Conservation (phyloP, 495 filamentous ascomycete genomes). For the Neurospora sp. region DNA sequence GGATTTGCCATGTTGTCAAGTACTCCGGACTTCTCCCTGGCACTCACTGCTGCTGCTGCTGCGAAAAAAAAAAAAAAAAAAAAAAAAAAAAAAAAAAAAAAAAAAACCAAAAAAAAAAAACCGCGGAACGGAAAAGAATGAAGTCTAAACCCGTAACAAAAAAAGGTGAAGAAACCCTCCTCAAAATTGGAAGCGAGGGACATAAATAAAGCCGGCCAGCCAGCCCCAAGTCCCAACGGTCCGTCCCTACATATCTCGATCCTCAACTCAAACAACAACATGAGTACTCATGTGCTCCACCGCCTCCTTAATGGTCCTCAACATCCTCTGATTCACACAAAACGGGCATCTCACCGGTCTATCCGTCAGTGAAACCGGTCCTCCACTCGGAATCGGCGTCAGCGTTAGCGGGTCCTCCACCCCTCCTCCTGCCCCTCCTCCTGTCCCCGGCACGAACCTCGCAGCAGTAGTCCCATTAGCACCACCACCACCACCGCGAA, state of each 20-base stretch:
- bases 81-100: no score
- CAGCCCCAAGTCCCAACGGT: neutral
- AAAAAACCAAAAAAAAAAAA: neutral
- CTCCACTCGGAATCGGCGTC: constrained; percentile 38
- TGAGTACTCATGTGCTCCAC: constrained; percentile 51
- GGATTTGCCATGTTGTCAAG: no score
- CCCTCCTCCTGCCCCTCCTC: neutral
- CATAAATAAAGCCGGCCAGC: neutral
- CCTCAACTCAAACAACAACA: constrained; percentile 35
- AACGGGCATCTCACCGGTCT: constrained; percentile 45
- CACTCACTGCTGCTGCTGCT: no score
- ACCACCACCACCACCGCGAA: neutral
- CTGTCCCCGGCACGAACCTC: neutral
- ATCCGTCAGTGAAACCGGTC: constrained; percentile 32
- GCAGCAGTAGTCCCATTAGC: constrained; percentile 9
- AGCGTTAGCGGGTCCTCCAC: constrained; percentile 31
- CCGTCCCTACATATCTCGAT: neutral
- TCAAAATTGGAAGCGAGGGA: neutral
- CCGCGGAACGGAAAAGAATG: neutral
- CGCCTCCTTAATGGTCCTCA: constrained; percentile 46
- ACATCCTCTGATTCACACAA: constrained; percentile 47
- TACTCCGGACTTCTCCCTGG: no score
- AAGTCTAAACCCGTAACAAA: neutral
- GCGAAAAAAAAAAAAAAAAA: no score
- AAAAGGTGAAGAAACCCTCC: neutral